phyloP scores from a whole-genome alignment of 345 rosid species.

The Acer saccharum region DNA sequence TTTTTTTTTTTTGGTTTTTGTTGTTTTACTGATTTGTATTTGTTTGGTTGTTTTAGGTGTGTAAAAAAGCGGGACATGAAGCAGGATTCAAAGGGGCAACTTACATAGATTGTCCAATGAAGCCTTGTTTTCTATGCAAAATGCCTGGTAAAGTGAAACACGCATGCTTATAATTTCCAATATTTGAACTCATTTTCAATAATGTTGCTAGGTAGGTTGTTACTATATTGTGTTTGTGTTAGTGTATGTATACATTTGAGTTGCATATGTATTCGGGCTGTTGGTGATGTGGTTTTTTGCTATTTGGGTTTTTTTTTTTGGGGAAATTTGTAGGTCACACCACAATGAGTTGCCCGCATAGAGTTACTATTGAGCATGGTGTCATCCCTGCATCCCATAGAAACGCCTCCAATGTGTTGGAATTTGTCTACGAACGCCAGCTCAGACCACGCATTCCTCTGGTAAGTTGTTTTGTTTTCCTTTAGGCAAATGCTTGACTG shows the following conservation, averaged over 20 bases:
- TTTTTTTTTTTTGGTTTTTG: background rate
- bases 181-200: background rate
- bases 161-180: too few species aligned
- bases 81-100: constrained; percentile 97
- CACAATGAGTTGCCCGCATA: constrained; percentile 83
- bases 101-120: constrained; percentile 93
- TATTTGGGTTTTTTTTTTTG: background rate
- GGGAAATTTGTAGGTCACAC: constrained; percentile 74
- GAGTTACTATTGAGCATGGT: constrained; percentile 67
- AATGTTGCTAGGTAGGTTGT: too few species aligned
- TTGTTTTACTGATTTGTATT: constrained; percentile 8
- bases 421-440: constrained; percentile 81
- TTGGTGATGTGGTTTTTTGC: too few species aligned
- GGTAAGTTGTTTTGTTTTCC: constrained; percentile 33
- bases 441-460: constrained; percentile 52
- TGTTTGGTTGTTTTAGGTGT: constrained; percentile 56
- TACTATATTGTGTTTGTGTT: background rate
- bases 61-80: constrained; percentile 89
- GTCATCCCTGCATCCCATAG: constrained; percentile 57
- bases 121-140: constrained; percentile 96
- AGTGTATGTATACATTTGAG: background rate
- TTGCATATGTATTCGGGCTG: too few species aligned
- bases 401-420: constrained; percentile 54
- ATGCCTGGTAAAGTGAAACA: constrained; percentile 64
- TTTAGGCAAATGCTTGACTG: background rate